Evolutionary conservation across 345 rosid species (phyloP).

Genomic region (Ailanthus altissimus): DNA sequence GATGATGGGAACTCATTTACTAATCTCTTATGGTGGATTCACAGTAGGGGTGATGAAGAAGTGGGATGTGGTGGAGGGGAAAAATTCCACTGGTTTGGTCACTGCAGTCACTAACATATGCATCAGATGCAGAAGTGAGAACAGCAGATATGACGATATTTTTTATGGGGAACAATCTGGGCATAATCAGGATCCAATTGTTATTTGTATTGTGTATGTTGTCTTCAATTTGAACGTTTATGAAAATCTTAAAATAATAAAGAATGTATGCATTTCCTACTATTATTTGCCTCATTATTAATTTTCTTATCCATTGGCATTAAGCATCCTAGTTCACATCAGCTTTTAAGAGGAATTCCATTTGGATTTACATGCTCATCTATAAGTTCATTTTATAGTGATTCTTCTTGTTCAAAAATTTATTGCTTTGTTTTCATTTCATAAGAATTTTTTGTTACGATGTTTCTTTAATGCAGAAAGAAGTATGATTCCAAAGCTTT

Average conservation of each 20-base stretch:
- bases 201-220: neutral
- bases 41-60: slow-evolving; percentile 55
- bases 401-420: neutral
- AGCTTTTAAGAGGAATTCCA: neutral
- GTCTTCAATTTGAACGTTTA: neutral
- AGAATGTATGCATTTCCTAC: neutral
- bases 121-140: neutral
- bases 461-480: neutral
- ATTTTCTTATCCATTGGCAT: neutral
- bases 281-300: neutral
- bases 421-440: neutral
- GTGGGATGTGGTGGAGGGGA: slow-evolving; percentile 45
- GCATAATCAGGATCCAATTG: neutral
- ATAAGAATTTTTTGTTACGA: neutral
- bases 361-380: neutral
- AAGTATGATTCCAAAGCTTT: neutral
- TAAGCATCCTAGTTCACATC: neutral
- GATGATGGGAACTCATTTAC: slow-evolving; percentile 83
- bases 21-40: slow-evolving; percentile 93
- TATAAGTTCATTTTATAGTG: neutral
- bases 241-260: neutral
- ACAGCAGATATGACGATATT: neutral
- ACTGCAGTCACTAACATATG: slow-evolving; percentile 55
- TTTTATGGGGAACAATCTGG: neutral
- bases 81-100: slow-evolving; percentile 70